Evolutionary conservation across 2,329 filamentous ascomycete genomes (phyloP).

Genomic region (Microascus cirrosus): DNA sequence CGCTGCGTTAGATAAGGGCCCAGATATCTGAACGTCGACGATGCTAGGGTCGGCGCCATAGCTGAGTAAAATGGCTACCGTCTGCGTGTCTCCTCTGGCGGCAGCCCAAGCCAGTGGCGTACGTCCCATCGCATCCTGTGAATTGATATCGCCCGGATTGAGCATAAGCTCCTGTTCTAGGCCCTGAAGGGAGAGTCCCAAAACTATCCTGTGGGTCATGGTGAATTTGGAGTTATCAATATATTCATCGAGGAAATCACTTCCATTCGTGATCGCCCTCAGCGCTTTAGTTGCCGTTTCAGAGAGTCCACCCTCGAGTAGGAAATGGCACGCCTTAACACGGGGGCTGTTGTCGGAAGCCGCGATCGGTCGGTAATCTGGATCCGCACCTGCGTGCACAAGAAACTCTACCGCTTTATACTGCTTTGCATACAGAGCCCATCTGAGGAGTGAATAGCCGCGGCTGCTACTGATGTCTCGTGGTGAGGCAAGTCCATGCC

Average conservation of each 20-base stretch:
- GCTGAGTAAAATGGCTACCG: slow-evolving; percentile 9
- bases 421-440: slow-evolving; percentile 21
- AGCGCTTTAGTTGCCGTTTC: slow-evolving; percentile 8
- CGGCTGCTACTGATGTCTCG: slow-evolving; percentile 17
- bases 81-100: slow-evolving; percentile 8
- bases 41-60: slow-evolving; percentile 11
- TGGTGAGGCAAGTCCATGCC: slow-evolving; percentile 16
- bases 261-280: slow-evolving; percentile 11
- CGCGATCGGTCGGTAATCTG: slow-evolving; percentile 13
- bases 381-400: slow-evolving; percentile 16
- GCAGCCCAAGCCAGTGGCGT: slow-evolving; percentile 12
- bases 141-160: slow-evolving; percentile 7
- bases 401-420: slow-evolving; percentile 18
- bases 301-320: slow-evolving; percentile 10
- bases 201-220: slow-evolving; percentile 9
- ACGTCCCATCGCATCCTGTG: slow-evolving; percentile 11
- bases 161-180: slow-evolving; percentile 7
- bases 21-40: slow-evolving; percentile 11
- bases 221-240: slow-evolving; percentile 11
- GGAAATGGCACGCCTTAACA: slow-evolving; percentile 12
- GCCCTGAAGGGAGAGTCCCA: slow-evolving; percentile 7
- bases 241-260: slow-evolving; percentile 10
- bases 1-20: slow-evolving; percentile 11
- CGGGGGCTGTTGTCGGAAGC: slow-evolving; percentile 9
- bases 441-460: slow-evolving; percentile 19